Evolutionary conservation across 2,329 filamentous ascomycete species (phyloP), one percentile per base, ranked within the genome.

Genomic region (Cordyceps tenuipes): DNA sequence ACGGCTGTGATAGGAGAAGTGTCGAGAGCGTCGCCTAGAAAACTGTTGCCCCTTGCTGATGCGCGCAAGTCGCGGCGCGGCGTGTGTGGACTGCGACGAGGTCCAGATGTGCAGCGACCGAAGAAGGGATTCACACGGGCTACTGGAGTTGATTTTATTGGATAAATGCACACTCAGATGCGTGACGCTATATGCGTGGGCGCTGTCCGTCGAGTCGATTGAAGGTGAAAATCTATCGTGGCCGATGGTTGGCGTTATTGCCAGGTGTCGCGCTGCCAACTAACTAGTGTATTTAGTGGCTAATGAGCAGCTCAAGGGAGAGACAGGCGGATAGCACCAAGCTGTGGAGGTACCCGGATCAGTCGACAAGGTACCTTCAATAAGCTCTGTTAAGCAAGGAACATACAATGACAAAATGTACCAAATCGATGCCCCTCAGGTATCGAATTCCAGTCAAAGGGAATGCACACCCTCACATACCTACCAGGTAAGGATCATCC

Each of bases 1-100:
- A 76, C 76, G 71, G 65, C 60, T 59, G 29, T 17, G 34, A 26
- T 29, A 15, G 50, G 34, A 44, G n/a, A 44, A 34, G 21, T 31
- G 49, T 34, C 56, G 53, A 56, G 43, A 26, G n/a, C 36, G 21
- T 36, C 52, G 47, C 39, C 53, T 34, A 53, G 43, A 41, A 47
- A 47, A 49, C 17, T 50, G 19, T 53, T 53, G 46, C 59, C 59
- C 59, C 59, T 60, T 60, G 59, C 51, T 55, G 59, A 56, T 36
- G 59, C 59, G 59, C 59, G 59, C 59, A 51, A 50, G 48, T 26
- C 34, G 57, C 57, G 49, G 46, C 57, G 48, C 57, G 47, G 26
- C 49, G 48, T 59, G n/a, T 44, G 49, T 48, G 49, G 41, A 39
- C 49, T 53, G 23, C 26, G 19, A 41, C 48, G 12, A n/a, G 26